Conservation (phyloP, 495 filamentous ascomycete genomes). For the Penicillium atrosanguineum region DNA sequence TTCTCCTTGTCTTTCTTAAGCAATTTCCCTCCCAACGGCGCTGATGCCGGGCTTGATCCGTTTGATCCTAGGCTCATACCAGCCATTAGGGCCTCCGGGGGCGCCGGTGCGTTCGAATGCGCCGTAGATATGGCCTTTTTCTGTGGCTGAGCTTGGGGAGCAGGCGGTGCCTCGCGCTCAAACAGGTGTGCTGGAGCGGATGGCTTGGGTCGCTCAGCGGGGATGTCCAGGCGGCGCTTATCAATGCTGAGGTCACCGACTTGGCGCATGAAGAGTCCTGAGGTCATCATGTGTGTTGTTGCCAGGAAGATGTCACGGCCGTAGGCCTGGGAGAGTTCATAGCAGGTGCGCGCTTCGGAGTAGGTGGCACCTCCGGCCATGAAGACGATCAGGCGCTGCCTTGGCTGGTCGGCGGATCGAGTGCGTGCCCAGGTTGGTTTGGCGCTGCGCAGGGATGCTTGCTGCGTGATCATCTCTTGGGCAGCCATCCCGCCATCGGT, state of each 20-base stretch:
- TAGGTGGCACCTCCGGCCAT: conserved; percentile 96
- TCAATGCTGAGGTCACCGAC: conserved; percentile 74
- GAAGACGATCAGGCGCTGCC: conserved; percentile 90
- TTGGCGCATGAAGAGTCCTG: conserved; percentile 75
- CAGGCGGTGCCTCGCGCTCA: conserved; percentile 63
- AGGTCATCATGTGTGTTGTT: conserved; percentile 88
- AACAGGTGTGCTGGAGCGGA: conserved; percentile 84
- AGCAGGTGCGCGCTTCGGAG: conserved; percentile 83
- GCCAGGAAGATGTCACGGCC: conserved; percentile 83
- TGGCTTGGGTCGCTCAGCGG: conserved; percentile 74
- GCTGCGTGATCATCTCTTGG: conserved; percentile 54
- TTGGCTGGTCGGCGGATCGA: conserved; percentile 71
- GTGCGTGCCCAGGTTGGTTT: conserved; percentile 95
- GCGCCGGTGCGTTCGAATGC: conserved; percentile 32
- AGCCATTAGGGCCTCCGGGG: conserved; percentile 58
- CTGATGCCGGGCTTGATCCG: conserved; percentile 25
- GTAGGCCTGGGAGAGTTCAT: conserved; percentile 71
- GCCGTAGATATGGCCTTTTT: conserved; percentile 30
- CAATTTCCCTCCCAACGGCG: conserved; percentile 27
- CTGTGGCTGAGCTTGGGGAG: conserved; percentile 36
- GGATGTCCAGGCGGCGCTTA: conserved; percentile 72
- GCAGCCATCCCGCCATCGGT: conserved; percentile 53
- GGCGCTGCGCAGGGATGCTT: conserved; percentile 78
- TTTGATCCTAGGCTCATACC: conserved; percentile 43
- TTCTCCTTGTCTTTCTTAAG: conserved; percentile 48